Conservation (phyloP, 164 flowering plant genomes). For the Amborella trichopoda region DNA sequence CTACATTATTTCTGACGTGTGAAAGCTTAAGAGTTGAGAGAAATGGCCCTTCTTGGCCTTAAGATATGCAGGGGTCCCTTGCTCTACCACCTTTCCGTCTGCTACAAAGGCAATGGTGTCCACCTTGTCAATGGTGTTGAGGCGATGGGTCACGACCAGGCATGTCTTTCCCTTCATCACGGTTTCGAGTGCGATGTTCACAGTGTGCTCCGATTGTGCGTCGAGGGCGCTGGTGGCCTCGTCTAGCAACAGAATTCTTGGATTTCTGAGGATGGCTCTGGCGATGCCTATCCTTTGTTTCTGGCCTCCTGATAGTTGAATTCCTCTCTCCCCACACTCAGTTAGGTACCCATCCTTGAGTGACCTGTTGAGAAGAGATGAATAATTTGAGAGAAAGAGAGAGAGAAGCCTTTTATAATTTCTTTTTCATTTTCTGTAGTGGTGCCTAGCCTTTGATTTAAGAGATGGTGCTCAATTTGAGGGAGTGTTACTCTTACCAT, state of each 20-base stretch:
- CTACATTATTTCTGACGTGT: no score
- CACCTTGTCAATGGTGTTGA: slow-evolving; percentile 65
- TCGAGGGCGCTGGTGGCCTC: slow-evolving; percentile 95
- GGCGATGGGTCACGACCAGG: slow-evolving; percentile 80
- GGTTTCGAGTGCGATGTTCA: slow-evolving; percentile 71
- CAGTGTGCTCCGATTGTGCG: slow-evolving; percentile 76
- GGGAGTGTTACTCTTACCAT: no score
- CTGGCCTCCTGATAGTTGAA: slow-evolving; percentile 88
- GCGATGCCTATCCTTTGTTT: slow-evolving; percentile 89
- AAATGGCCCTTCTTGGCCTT: slow-evolving; percentile 62
- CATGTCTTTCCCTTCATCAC: slow-evolving; percentile 76
- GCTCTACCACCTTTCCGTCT: slow-evolving; percentile 71
- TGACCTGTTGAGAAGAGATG: slow-evolving; percentile 47
- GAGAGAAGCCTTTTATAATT: background rate
- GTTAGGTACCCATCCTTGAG: slow-evolving; percentile 74
- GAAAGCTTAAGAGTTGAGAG: slow-evolving; percentile 52
- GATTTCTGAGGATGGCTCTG: slow-evolving; percentile 72
- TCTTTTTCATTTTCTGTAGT: background rate
- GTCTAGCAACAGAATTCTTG: slow-evolving; percentile 56
- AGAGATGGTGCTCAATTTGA: background rate
- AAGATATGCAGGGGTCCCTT: slow-evolving; percentile 59
- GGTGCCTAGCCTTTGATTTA: background rate
- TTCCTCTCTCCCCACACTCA: slow-evolving; percentile 87
- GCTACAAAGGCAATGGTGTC: slow-evolving; percentile 61
- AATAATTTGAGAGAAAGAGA: no score